Evolutionary conservation across 495 filamentous ascomycete species (phyloP).

Genomic region (Bacidia rubella): DNA sequence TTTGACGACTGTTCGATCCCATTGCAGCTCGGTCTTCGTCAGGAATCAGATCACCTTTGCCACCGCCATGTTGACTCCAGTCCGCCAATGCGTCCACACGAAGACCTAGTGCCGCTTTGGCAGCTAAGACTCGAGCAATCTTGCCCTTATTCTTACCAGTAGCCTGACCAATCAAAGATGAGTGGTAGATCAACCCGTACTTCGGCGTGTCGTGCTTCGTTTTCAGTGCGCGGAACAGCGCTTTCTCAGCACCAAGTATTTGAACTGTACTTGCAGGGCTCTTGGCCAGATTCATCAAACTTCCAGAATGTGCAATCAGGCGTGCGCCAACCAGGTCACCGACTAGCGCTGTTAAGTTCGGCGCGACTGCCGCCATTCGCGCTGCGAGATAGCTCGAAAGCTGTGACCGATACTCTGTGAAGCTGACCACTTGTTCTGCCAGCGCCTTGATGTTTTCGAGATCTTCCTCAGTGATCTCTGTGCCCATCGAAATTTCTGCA

Average conservation of each 20-base stretch:
- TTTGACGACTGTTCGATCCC: slow-evolving; percentile 57
- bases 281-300: slow-evolving; percentile 91
- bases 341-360: slow-evolving; percentile 87
- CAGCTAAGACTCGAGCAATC: slow-evolving; percentile 88
- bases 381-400: slow-evolving; percentile 79
- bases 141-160: slow-evolving; percentile 98
- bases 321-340: slow-evolving; percentile 91
- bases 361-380: slow-evolving; percentile 93
- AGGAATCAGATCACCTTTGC: slow-evolving; percentile 52
- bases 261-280: slow-evolving; percentile 91
- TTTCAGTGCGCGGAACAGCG: slow-evolving; percentile 93
- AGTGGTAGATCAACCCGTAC: slow-evolving; percentile 98
- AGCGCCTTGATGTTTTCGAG: slow-evolving; percentile 79
- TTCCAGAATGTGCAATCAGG: slow-evolving; percentile 90
- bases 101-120: slow-evolving; percentile 83
- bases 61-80: slow-evolving; percentile 45
- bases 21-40: slow-evolving; percentile 76
- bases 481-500: slow-evolving; percentile 96
- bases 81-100: slow-evolving; percentile 86
- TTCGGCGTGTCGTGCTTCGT: slow-evolving; percentile 99
- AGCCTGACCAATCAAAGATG: slow-evolving; percentile 89
- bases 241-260: slow-evolving; percentile 97
- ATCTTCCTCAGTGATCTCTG: slow-evolving; percentile 83
- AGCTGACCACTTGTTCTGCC: slow-evolving; percentile 82
- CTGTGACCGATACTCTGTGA: slow-evolving; percentile 77